Conservation (phyloP, 352 stramenopile species). For the Nannochloropsis limnetica region DNA sequence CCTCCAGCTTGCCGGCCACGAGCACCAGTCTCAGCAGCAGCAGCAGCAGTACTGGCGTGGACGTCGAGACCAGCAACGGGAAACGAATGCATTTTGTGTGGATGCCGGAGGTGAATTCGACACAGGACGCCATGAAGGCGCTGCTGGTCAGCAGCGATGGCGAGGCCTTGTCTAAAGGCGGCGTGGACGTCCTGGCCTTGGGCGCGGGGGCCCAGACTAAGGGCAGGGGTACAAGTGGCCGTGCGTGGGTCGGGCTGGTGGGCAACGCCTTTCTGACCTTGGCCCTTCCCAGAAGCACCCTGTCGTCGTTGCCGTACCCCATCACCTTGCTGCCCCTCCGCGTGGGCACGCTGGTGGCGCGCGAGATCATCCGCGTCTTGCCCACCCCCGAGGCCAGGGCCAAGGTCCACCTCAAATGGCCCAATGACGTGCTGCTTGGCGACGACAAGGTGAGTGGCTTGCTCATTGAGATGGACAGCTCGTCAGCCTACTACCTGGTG, state of each 20-base stretch:
- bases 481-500: conserved; percentile 54
- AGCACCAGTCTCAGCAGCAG: background rate
- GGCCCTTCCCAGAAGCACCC: conserved; percentile 52
- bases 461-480: conserved; percentile 58
- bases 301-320: conserved; percentile 50
- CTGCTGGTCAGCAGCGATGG: conserved; percentile 27
- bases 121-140: conserved; percentile 23
- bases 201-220: conserved; percentile 51
- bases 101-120: background rate
- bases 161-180: background rate
- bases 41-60: background rate
- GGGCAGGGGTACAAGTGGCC: conserved; percentile 58
- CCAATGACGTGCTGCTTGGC: conserved; percentile 63
- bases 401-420: conserved; percentile 61
- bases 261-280: conserved; percentile 62
- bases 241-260: conserved; percentile 55
- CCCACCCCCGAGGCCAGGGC: background rate
- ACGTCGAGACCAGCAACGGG: background rate
- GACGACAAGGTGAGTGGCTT: conserved; percentile 59
- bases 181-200: conserved; percentile 10
- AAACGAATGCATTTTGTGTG: conserved; percentile 29
- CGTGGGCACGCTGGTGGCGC: conserved; percentile 57
- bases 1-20: background rate
- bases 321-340: conserved; percentile 60
- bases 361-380: conserved; percentile 40